Conservation (phyloP, 345 rosid species). For the Populus tremula region DNA sequence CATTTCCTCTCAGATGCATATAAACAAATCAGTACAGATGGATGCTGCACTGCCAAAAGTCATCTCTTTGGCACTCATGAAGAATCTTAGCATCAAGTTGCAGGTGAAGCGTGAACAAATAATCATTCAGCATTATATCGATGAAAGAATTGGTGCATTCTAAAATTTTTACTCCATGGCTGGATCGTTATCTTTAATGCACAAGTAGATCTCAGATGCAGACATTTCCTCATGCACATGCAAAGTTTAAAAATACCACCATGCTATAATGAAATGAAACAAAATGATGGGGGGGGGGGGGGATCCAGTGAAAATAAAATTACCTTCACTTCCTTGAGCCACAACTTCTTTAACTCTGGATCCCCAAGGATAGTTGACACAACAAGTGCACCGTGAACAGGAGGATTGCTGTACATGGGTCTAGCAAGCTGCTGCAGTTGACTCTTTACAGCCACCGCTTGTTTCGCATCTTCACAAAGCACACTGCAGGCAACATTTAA, state of each 20-base stretch:
- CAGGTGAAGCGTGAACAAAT: too few relatives aligned
- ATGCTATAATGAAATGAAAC: background rate
- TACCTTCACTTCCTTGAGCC: slow-evolving; percentile 96
- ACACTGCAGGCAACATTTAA: slow-evolving; percentile 48
- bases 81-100: too few relatives aligned
- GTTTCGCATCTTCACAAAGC: slow-evolving; percentile 77
- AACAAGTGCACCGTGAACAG: slow-evolving; percentile 78
- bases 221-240: too few relatives aligned
- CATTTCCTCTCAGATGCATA: too few relatives aligned
- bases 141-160: too few relatives aligned
- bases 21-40: too few relatives aligned
- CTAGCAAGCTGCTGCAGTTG: slow-evolving; percentile 97
- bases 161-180: too few relatives aligned
- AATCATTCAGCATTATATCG: too few relatives aligned
- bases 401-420: slow-evolving; percentile 99
- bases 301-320: slow-evolving; percentile 6
- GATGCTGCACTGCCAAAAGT: too few relatives aligned
- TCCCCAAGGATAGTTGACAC: slow-evolving; percentile 80
- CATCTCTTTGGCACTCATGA: too few relatives aligned
- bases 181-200: too few relatives aligned
- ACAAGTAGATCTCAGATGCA: too few relatives aligned
- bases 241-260: background rate
- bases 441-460: slow-evolving; percentile 81
- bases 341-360: slow-evolving; percentile 69
- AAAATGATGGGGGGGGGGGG: background rate